Evolutionary conservation across 2,329 filamentous ascomycete species (phyloP), one percentile per base, ranked within the genome.

Genomic region (Colletotrichum filicis): DNA sequence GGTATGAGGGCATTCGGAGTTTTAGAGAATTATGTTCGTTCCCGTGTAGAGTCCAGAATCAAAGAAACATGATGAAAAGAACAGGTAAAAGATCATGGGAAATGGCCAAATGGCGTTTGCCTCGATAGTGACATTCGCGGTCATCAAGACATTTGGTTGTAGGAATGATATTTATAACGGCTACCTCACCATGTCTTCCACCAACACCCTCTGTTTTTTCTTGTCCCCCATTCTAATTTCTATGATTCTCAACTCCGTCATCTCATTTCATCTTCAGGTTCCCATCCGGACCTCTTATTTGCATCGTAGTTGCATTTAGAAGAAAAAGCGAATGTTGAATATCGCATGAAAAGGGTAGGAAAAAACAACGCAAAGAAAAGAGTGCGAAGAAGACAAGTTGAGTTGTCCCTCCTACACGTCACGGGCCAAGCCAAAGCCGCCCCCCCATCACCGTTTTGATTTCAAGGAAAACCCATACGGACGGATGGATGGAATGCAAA

Each of bases 291-390:
- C 42, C 42, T 49, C 19, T 19, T 32, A 16, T 24, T 55, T 30
- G 35, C 28, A 32, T n/a, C 42, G 19, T 53, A n/a, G 24, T 55
- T 30, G 35, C 22, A 32, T 16, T 42, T 11, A 42, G 24, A 57
- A 49, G 55, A 52, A 49, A 49, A 74, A 68, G 62, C 71, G 71
- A 55, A 68, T 72, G 71, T 74, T 74, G 71, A 63, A 68, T 63
- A 49, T 70, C 74, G 73, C 64, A 76, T 77, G 60, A 71, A 61
- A 37, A 62, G 11, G n/a, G 14, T 26, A 24, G 52, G n/a, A 22
- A 46, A 56, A 37, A 32, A 26, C 3, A 24, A 56, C 22, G n/a
- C 26, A 12, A 53, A 52, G 12, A 16, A 3, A 30, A 22, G 28
- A 57, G 30, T 8, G n/a, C 24, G 3, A 26, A 9, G 37, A 22